These are phyloP conservation scores for Protomyces gravidus DNA, from an alignment of 1,139 yeast species.

Conservation along the genomic window DNA sequence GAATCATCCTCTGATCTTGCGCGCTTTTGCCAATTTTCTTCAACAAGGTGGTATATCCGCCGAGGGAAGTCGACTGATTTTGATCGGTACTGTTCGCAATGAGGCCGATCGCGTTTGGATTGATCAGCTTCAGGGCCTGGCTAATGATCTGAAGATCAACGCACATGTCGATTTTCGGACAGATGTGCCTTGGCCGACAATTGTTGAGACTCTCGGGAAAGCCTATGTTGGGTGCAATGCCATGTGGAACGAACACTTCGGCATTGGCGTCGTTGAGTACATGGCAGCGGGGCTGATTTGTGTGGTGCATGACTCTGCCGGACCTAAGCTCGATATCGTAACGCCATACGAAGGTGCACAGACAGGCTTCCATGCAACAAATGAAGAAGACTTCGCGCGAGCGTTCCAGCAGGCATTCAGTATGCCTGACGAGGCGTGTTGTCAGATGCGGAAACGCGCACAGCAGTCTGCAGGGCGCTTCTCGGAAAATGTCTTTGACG, in stretches of 20 bases:
- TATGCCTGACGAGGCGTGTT: not conserved
- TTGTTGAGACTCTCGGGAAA: constrained; percentile 52
- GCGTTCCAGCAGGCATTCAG: constrained; percentile 23
- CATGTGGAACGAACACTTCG: constrained; percentile 99
- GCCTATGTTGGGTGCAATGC: constrained; percentile 82
- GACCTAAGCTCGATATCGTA: constrained; percentile 85
- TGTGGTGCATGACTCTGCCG: constrained; percentile 88
- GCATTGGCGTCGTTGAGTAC: constrained; percentile 94
- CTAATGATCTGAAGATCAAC: constrained; percentile 50
- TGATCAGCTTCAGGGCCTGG: constrained; percentile 47
- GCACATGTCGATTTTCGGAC: constrained; percentile 60
- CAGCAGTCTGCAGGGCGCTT: constrained; percentile 5
- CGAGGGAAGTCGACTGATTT: constrained; percentile 50
- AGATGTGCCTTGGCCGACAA: constrained; percentile 68
- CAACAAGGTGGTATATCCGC: constrained; percentile 28
- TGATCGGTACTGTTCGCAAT: constrained; percentile 82
- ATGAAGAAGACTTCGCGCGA: constrained; percentile 27
- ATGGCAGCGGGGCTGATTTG: constrained; percentile 84
- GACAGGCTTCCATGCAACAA: constrained; percentile 32
- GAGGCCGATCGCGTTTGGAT: constrained; percentile 62
- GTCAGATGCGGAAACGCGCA: constrained; percentile 20
- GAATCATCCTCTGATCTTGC: constrained; percentile 68
- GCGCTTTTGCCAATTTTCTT: constrained; percentile 56
- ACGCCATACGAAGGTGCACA: constrained; percentile 49
- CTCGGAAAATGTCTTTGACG: constrained; percentile 20